Evolutionary conservation across 345 rosid genomes (phyloP), one percentile per base, ranked within the genome.

Genomic region (Heritiera littoralis): DNA sequence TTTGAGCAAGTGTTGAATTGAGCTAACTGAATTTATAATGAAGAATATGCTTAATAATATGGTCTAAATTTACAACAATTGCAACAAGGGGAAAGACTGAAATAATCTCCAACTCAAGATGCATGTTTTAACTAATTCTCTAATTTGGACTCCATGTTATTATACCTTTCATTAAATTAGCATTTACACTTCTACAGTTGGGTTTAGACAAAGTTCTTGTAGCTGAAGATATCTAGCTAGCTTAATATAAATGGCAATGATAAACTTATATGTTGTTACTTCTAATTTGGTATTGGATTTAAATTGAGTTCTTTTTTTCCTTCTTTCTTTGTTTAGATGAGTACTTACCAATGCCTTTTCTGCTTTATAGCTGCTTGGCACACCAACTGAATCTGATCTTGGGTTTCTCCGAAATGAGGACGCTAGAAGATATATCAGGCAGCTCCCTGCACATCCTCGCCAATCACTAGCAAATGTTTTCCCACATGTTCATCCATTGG

Each of bases 311-410:
- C 45, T 45, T 60, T 41, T 40, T 60, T 60, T 60, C 69, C 15
- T 3, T 75, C 56, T 59, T 20, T 61, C 5, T 63, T 61, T 48
- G 3, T 43, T 58, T 59, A 60, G 32, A 48, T 2, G 12, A 35
- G 45, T 38, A 13, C 77, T 83, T 67, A 85, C 74, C 70, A 23
- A 58, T 68, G 48, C 35, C 80, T 64, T 81, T 69, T 84, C 14
- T 75, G 32, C 4, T 3, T 3, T 41, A 41, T 83, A 96, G 99
- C 93, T 97, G 82, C 97, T 97, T 60, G 98, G 99, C 66, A 93
- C 97, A 23, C 99, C 98, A 3, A 88, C 88, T 10, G 98, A 93
- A 75, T 71, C 99, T 48, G 99, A 97, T 86, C 97, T 94, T 32
- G 94, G 88, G n/a, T 97, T 92, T 85, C 86, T 95, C 30, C 85